Evolutionary conservation across 768 basidiomycete genomes (phyloP), one percentile per base, ranked within the genome.

Genomic region (Lactarius evosmus): DNA sequence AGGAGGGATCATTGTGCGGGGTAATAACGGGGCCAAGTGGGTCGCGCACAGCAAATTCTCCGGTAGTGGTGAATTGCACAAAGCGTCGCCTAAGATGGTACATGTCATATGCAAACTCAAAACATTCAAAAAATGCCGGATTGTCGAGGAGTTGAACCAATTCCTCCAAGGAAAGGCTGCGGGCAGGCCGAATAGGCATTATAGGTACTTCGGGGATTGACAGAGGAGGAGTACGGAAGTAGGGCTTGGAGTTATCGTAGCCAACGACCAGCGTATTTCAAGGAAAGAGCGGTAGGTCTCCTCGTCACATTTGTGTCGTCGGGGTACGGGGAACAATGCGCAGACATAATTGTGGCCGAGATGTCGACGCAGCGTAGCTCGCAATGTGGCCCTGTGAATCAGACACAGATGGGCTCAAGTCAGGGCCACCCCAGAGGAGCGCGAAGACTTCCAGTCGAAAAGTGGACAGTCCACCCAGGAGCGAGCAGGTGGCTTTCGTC

Each of bases 1-100:
- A 54, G 9, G 33, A 2, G 29, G 52, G n/a, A 14, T 34, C 30
- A 25, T 9, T 49, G 49, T 22, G 44, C 58, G 58, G 63, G 55
- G 27, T 7, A 22, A 44, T 41, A 63, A n/a, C 54, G 52, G 61
- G 16, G 30, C 25, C 33, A 9, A 7, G 51, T 34, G 51, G 60
- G 38, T 58, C 62, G 44, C 0, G 22, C 27, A 60, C 46, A 2
- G 53, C 46, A 57, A 40, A 40, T 33, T 19, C 44, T 33, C 53
- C 7, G 17, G 44, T 49, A 17, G 30, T 30, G 46, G 40, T 11
- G 38, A 40, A 40, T 27, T n/a, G 57, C n/a, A 41, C 32, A 27
- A 22, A 30, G 30, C 38, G 52, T n/a, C 27, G 29, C 52, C 60
- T 9, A 16, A 49, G 9, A 57, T 32, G 7, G 33, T 36, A 50